These are phyloP conservation scores for Ceratocystis alfenasii DNA, from an alignment of 2,329 filamentous ascomycete genomes.

Conservation along the genomic window DNA sequence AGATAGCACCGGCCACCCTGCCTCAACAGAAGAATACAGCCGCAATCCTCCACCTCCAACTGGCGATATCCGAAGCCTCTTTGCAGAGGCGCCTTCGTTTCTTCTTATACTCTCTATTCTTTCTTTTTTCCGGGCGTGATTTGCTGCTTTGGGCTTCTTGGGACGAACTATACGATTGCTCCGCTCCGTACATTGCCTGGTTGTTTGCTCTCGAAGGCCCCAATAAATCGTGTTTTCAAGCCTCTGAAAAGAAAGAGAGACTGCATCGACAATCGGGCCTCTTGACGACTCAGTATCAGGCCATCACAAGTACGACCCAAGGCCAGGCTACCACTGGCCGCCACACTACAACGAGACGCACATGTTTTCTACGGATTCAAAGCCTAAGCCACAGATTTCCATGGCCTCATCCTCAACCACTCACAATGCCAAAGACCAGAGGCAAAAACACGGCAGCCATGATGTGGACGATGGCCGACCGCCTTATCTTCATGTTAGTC, in stretches of 20 bases:
- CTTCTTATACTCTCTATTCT: neutral
- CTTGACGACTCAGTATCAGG: no score
- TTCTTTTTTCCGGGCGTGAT: neutral
- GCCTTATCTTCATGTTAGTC: conserved; percentile 35
- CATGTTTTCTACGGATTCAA: conserved; percentile 5
- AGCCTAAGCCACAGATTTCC: neutral
- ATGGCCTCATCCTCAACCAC: conserved; percentile 14
- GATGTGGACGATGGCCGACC: conserved; percentile 35
- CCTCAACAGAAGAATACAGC: neutral
- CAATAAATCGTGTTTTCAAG: no score
- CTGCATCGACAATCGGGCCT: no score
- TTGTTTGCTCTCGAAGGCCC: no score
- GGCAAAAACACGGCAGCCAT: conserved; percentile 23
- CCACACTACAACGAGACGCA: neutral
- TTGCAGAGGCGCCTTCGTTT: conserved; percentile 1
- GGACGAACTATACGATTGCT: no score
- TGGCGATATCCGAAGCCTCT: neutral
- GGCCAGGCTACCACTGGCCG: neutral
- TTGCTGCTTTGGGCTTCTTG: neutral
- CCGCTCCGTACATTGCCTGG: no score
- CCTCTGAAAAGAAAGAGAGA: no score
- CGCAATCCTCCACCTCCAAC: neutral
- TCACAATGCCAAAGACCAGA: conserved; percentile 14
- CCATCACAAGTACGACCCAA: neutral
- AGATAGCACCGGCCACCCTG: neutral